These are phyloP conservation scores for Coemansia umbellata DNA, from an alignment of 192 early-diverging fungal genomes.

Conservation along the genomic window DNA sequence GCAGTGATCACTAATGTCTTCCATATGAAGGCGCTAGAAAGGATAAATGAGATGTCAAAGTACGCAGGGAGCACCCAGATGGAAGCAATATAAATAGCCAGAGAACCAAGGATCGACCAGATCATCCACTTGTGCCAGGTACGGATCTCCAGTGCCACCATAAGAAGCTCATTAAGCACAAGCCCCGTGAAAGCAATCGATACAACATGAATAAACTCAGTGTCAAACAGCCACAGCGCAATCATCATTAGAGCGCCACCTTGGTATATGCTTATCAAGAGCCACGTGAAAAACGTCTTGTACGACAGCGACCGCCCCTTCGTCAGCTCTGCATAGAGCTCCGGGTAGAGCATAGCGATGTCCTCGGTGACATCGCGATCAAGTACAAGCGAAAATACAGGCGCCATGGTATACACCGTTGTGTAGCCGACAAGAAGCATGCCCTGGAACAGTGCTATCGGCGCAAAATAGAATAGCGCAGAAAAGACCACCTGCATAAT, in stretches of 20 bases:
- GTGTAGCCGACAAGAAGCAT: conserved; percentile 87
- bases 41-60: conserved; percentile 88
- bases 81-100: conserved; percentile 79
- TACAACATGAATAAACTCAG: conserved; percentile 92
- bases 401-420: conserved; percentile 96
- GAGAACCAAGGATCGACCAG: conserved; percentile 74
- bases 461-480: conserved; percentile 94
- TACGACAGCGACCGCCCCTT: conserved; percentile 91
- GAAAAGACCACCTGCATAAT: conserved; percentile 98
- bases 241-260: conserved; percentile 94
- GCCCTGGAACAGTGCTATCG: conserved; percentile 92
- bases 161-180: conserved; percentile 91
- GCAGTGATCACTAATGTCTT: conserved; percentile 87
- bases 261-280: conserved; percentile 94
- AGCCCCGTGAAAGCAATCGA: conserved; percentile 93
- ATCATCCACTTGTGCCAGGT: conserved; percentile 94
- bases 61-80: conserved; percentile 88
- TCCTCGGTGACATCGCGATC: conserved; percentile 87
- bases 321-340: conserved; percentile 90
- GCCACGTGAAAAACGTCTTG: conserved; percentile 93
- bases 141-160: conserved; percentile 92
- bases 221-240: conserved; percentile 91
- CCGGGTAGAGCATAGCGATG: conserved; percentile 87
- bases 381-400: conserved; percentile 91
- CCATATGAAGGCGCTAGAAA: conserved; percentile 81